These are phyloP conservation scores for Tolypocladium amazonense DNA, from an alignment of 2,329 filamentous ascomycete species.

Conservation along the genomic window DNA sequence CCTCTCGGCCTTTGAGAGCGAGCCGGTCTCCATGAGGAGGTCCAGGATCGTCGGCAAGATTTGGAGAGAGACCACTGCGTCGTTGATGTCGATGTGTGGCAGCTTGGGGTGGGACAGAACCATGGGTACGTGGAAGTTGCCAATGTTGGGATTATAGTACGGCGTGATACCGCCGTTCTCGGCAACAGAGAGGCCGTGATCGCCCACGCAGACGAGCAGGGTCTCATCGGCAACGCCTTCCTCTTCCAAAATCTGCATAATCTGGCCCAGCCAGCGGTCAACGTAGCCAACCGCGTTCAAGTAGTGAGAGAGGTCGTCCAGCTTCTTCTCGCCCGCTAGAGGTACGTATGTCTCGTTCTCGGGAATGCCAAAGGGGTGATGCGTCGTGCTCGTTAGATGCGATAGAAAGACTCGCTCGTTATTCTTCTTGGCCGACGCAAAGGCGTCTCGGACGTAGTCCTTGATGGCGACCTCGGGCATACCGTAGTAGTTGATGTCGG, in stretches of 20 bases:
- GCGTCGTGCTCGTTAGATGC: conserved; percentile 24
- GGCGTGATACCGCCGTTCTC: conserved; percentile 20
- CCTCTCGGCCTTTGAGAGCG: conserved; percentile 14
- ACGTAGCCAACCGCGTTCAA: conserved; percentile 20
- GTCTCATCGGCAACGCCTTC: conserved; percentile 21
- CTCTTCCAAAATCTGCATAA: conserved; percentile 18
- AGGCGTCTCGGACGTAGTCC: conserved; percentile 21
- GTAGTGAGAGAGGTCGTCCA: conserved; percentile 21
- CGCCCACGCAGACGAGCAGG: conserved; percentile 19
- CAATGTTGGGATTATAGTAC: conserved; percentile 21
- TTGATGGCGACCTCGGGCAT: conserved; percentile 19
- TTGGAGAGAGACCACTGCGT: conserved; percentile 19
- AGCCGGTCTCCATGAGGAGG: conserved; percentile 21
- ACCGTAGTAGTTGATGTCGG: conserved; percentile 24
- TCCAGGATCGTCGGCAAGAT: conserved; percentile 24
- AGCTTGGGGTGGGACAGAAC: conserved; percentile 21
- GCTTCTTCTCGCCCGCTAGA: conserved; percentile 11
- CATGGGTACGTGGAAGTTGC: conserved; percentile 23
- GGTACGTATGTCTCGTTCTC: conserved; percentile 15
- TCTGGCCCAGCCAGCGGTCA: conserved; percentile 20
- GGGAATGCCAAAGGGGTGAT: conserved; percentile 22
- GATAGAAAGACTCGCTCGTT: conserved; percentile 22
- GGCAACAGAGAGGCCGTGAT: conserved; percentile 21
- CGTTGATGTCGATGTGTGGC: conserved; percentile 19
- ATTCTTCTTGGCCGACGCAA: conserved; percentile 15